These are phyloP conservation scores for Ottelia alismoides DNA, from an alignment of 106 monocot species.

Conservation along the genomic window DNA sequence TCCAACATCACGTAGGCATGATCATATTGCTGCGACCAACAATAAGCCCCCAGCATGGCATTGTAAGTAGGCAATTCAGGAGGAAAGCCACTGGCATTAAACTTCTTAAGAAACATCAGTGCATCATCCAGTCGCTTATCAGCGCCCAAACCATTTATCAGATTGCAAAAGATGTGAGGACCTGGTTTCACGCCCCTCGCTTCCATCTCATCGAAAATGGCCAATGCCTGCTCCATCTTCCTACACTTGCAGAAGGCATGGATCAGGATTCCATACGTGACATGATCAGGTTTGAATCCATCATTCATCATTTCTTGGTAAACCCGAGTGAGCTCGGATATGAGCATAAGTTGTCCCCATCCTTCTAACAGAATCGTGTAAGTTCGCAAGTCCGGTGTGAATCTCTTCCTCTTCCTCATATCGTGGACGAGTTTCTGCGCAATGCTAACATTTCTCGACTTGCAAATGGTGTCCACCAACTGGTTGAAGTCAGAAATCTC, in stretches of 20 bases:
- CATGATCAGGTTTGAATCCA: too few species aligned
- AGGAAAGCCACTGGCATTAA: constrained; percentile 32
- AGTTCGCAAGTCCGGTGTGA: constrained; percentile 52
- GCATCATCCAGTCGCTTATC: constrained; percentile 50
- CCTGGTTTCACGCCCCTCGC: too few species aligned
- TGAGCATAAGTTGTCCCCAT: constrained; percentile 38
- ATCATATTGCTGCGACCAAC: constrained; percentile 31
- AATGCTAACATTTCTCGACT: too few species aligned
- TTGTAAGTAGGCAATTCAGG: constrained; percentile 63
- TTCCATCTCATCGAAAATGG: constrained; percentile 44
- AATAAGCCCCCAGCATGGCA: constrained; percentile 60
- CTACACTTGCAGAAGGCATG: constrained; percentile 46
- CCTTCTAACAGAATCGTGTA: constrained; percentile 77
- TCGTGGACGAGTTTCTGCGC: constrained; percentile 49
- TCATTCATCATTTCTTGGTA: too few species aligned
- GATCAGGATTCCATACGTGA: constrained; percentile 59
- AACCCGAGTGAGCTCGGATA: constrained; percentile 28
- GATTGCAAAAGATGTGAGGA: constrained; percentile 50
- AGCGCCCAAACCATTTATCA: constrained; percentile 67
- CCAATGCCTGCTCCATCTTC: constrained; percentile 39
- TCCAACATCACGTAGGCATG: constrained; percentile 50
- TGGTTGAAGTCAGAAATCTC: constrained; percentile 47
- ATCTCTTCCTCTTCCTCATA: constrained; percentile 36
- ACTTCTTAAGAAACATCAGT: too few species aligned
- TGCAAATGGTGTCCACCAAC: constrained; percentile 47